Evolutionary conservation across 768 basidiomycete species (phyloP), one percentile per base, ranked within the genome.

Genomic region (Auriscalpium vulgare): DNA sequence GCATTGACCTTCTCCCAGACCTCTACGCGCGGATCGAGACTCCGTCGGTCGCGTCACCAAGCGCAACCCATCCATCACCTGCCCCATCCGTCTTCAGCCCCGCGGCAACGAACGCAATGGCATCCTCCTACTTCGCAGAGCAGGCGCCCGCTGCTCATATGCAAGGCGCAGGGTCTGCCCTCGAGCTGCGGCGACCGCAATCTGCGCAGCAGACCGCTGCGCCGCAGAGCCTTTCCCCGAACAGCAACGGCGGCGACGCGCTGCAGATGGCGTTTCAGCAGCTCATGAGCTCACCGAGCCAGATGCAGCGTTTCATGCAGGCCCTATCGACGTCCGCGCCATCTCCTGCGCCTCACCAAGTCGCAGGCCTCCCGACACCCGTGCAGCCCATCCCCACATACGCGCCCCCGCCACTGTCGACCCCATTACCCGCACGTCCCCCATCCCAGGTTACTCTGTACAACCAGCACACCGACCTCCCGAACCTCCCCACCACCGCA

Each of bases 301-400:
- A 65, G 36, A 52, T 69, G 37, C 68, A 69, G 37, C 66, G 65
- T 23, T 55, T 69, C 51, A 46, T 69, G 55, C 62, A 62, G 10
- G 59, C 65, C 8, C 47, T 68, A 10, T 58, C 61, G 7, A 54
- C 56, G 14, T 10, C 43, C 49, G 44, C 55, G n/a, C 17, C 47
- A 2, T 13, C 47, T 13, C 54, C 14, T 52, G 29, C 51, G 14
- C 51, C 11, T 29, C 21, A 35, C 17, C 37, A 53, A 7, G 29
- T 38, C 21, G 29, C 43, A 17, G 8, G 5, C n/a, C 43, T 13
- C 13, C 43, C 9, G n/a, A 17, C 16, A 11, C 10, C 44, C 11
- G 34, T 21, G 44, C 46, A 17, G 13, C 53, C 34, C 29, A 17
- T 13, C n/a, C 14, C 19, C 14, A 10, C 50, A n/a, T 10, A 43